phyloP scores from a whole-genome alignment of 495 filamentous ascomycete species.

The Xylaria flabelliformis region DNA sequence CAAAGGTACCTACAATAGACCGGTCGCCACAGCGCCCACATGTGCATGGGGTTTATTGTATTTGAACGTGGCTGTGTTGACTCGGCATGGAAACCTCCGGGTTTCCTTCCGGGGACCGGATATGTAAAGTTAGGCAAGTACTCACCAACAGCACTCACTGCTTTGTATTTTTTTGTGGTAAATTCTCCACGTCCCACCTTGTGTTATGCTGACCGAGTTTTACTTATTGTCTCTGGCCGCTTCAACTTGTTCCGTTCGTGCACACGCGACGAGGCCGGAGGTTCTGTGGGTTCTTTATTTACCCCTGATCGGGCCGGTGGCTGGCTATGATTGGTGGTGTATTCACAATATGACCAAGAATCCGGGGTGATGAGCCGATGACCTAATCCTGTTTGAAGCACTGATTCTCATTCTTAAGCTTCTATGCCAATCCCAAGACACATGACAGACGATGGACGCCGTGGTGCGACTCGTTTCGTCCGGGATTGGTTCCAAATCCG shows the following conservation, averaged over 20 bases:
- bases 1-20: neutral
- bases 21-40: neutral
- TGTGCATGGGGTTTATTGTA: neutral
- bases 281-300: conserved; percentile 4
- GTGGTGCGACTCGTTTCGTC: conserved; percentile 1
- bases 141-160: neutral
- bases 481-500: conserved; percentile 16
- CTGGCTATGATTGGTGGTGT: conserved; percentile 8
- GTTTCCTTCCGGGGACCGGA: conserved; percentile 5
- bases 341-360: conserved; percentile 6
- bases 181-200: neutral
- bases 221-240: neutral
- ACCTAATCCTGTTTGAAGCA: neutral
- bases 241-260: neutral
- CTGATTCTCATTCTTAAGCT: neutral
- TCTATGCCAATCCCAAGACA: neutral
- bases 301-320: conserved; percentile 4
- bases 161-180: neutral
- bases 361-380: neutral
- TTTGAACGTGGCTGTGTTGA: neutral
- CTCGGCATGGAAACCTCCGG: conserved; percentile 18
- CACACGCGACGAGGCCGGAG: neutral
- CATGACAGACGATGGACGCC: conserved; percentile 8
- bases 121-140: neutral
- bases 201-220: neutral